Conservation (phyloP, 1,139 yeast genomes). For the Blastobotrys buckinghamii region DNA sequence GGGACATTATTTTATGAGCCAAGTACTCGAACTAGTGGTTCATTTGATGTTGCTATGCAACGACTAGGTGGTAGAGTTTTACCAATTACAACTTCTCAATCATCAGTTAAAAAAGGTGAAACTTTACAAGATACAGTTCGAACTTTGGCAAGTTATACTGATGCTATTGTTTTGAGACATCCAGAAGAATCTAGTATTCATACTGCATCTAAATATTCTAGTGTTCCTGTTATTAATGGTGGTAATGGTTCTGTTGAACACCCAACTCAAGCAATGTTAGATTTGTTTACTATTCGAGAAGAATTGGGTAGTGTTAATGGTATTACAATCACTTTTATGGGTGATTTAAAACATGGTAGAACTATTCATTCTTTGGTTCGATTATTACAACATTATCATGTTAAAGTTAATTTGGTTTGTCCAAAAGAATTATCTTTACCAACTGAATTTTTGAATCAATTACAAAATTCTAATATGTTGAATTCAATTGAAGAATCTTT, state of each 20-base stretch:
- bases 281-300: slow-evolving; percentile 96
- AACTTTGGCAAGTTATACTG: slow-evolving; percentile 91
- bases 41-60: slow-evolving; percentile 99
- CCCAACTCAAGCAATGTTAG: slow-evolving; percentile 97
- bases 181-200: slow-evolving; percentile 90
- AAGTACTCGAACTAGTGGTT: slow-evolving; percentile 91
- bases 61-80: slow-evolving; percentile 98
- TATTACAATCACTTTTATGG: slow-evolving; percentile 97
- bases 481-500: slow-evolving; percentile 67
- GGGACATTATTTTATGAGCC: slow-evolving; percentile 98
- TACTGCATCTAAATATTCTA: slow-evolving; percentile 93
- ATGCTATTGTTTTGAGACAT: slow-evolving; percentile 95
- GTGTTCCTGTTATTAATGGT: slow-evolving; percentile 95
- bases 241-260: slow-evolving; percentile 98
- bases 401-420: slow-evolving; percentile 84
- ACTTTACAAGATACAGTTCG: slow-evolving; percentile 95
- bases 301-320: slow-evolving; percentile 98
- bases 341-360: slow-evolving; percentile 96
- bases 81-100: slow-evolving; percentile 72
- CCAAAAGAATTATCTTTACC: slow-evolving; percentile 89
- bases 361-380: slow-evolving; percentile 96
- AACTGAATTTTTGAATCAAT: slow-evolving; percentile 57
- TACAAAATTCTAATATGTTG: slow-evolving; percentile 61
- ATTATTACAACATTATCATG: slow-evolving; percentile 86
- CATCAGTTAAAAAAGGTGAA: slow-evolving; percentile 97